Evolutionary conservation across 139 green algal genomes (phyloP), one percentile per base, ranked within the genome.

Genomic region (Chlorella sp.): DNA sequence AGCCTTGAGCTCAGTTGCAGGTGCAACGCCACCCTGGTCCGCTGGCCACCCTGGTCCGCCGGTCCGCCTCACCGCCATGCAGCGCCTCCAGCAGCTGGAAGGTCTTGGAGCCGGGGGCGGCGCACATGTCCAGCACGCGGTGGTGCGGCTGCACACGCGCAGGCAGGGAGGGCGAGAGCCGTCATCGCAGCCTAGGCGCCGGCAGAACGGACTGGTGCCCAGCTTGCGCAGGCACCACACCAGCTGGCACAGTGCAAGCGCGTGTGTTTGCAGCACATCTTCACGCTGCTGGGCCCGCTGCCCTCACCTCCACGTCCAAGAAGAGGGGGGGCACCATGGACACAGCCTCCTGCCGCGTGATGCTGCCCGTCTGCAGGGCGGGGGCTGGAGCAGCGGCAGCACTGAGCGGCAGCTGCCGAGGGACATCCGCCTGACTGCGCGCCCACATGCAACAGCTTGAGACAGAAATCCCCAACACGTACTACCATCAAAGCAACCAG

Each of bases 261-360:
- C 32, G n/a, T n/a, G n/a, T n/a, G n/a, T n/a, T n/a, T n/a, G n/a
- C n/a, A n/a, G n/a, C n/a, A 22, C 58, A 67, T 9, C 22, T 9
- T 9, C 58, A 43, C 7, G 20, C 60, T 30, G 4, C 60, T 36
- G n/a, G 60, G 28, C 24, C 28, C 24, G 17, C 58, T 24, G 16
- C 30, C 22, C 65, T 24, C 56, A 69, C 76, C 56, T 73, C 56
- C 65, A 99, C 95, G 64, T 99, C 97, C 84, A 99, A 90, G 73
- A 99, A 95, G 40, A 99, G 89, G 0, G 97, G 96, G 17, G 97
- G 97, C 70, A 99, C 94, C 97, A 99, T 99, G 79, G 95, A 98
- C 84, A 99, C 97, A 8, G 95, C 96, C 90, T 99, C 97, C 92
- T 99, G 97, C 9, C 97, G 89, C 9, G 95, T 98, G 92, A 99